A percentile compares a stretch with the other conserved stretches of the same genome.
Evolutionary conservation across 2,329 filamentous ascomycete species (phyloP).

Genomic region (Beauveria bassiana): DNA sequence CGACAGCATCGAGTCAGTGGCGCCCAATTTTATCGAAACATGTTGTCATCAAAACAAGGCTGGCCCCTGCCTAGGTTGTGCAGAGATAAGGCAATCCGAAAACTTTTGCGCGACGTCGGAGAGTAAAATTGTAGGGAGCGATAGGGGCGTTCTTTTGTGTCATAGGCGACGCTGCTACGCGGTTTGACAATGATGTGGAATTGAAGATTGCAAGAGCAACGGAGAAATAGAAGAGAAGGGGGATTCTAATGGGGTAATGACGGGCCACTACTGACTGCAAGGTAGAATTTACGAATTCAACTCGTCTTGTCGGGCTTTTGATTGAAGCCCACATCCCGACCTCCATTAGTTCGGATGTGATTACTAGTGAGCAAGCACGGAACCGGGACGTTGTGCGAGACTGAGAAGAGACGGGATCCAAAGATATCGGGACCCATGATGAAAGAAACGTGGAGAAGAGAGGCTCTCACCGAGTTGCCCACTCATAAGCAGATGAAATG

Average conservation of each 20-base stretch:
- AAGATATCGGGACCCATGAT: neutral
- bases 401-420: neutral
- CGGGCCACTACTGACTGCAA: neutral
- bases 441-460: neutral
- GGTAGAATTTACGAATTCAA: neutral
- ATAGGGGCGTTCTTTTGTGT: neutral
- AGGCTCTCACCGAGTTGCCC: neutral
- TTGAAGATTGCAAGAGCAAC: neutral
- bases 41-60: neutral
- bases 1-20: neutral
- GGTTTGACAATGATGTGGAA: neutral
- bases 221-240: neutral
- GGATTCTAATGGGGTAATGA: neutral
- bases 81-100: neutral
- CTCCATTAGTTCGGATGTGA: neutral
- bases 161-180: neutral
- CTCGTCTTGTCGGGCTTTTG: neutral
- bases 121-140: slow-evolving; percentile 3
- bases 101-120: neutral
- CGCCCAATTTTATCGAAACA: neutral
- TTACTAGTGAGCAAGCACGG: neutral
- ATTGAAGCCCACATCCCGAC: neutral
- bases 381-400: neutral
- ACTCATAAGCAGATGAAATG: neutral
- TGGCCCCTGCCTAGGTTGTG: neutral